phyloP scores from a whole-genome alignment of 306 rosid species.

The Luffa acutangula region DNA sequence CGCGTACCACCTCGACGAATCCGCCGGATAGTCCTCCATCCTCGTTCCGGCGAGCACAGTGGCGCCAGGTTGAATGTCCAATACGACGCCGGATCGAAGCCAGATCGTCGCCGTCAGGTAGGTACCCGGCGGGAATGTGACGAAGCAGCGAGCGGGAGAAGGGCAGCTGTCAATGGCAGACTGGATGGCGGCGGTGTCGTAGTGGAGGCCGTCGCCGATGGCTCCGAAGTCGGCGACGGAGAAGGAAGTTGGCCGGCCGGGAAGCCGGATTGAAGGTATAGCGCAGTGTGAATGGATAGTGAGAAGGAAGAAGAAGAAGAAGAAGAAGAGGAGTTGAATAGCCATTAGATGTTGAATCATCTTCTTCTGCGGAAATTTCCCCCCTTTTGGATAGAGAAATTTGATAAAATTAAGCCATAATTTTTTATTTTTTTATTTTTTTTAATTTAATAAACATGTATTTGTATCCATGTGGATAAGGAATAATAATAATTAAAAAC shows the following conservation, averaged over 20 bases:
- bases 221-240: conserved; percentile 75
- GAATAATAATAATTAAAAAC: no score
- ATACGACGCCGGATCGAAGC: conserved; percentile 60
- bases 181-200: conserved; percentile 76
- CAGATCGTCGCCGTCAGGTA: conserved; percentile 72
- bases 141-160: conserved; percentile 28
- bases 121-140: conserved; percentile 57
- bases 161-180: conserved; percentile 67
- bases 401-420: no score
- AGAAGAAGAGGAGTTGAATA: neutral
- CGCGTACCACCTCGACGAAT: conserved; percentile 58
- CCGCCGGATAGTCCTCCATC: conserved; percentile 53
- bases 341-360: conserved; percentile 16
- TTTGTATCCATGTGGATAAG: no score
- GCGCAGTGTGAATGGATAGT: conserved; percentile 25
- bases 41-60: conserved; percentile 51
- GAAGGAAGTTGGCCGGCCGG: conserved; percentile 17
- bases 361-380: no score
- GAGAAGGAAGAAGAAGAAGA: conserved; percentile 1
- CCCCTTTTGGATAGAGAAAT: no score
- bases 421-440: no score
- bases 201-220: conserved; percentile 51
- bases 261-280: neutral
- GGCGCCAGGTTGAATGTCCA: conserved; percentile 53
- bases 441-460: no score